Conservation (phyloP, 1,139 yeast genomes). For the Nakaseomyces bracarensis region DNA sequence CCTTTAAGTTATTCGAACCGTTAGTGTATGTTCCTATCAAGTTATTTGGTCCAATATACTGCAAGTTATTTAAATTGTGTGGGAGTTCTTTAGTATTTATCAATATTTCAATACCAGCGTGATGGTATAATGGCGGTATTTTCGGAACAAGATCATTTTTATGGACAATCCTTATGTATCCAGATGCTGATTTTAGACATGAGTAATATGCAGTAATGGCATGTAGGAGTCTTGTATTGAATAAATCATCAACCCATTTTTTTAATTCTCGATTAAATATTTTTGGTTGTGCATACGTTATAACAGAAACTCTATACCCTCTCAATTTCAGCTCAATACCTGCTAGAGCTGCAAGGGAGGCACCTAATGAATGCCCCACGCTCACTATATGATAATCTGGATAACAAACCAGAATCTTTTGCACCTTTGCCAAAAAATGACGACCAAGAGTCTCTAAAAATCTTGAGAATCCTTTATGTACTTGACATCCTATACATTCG, state of each 20-base stretch:
- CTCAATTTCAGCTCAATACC: slow-evolving; percentile 50
- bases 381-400: slow-evolving; percentile 46
- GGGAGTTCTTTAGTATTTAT: slow-evolving; percentile 41
- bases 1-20: slow-evolving; percentile 8
- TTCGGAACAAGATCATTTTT: slow-evolving; percentile 48
- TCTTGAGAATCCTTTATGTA: slow-evolving; percentile 51
- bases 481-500: slow-evolving; percentile 43
- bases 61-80: slow-evolving; percentile 37
- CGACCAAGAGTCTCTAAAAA: slow-evolving; percentile 38
- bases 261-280: slow-evolving; percentile 48
- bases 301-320: slow-evolving; percentile 46
- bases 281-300: slow-evolving; percentile 56
- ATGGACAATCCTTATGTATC: slow-evolving; percentile 47
- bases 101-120: slow-evolving; percentile 44
- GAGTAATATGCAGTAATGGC: slow-evolving; percentile 14
- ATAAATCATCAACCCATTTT: slow-evolving; percentile 44
- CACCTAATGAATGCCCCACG: slow-evolving; percentile 70
- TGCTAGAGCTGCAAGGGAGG: slow-evolving; percentile 52
- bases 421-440: slow-evolving; percentile 34
- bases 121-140: slow-evolving; percentile 46
- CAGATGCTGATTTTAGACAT: slow-evolving; percentile 21
- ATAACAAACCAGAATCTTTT: slow-evolving; percentile 32
- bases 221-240: slow-evolving; percentile 34
- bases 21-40: slow-evolving; percentile 5
- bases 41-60: slow-evolving; percentile 25